phyloP scores from a whole-genome alignment of 2,329 filamentous ascomycete species.

The Blumeria hordei region DNA sequence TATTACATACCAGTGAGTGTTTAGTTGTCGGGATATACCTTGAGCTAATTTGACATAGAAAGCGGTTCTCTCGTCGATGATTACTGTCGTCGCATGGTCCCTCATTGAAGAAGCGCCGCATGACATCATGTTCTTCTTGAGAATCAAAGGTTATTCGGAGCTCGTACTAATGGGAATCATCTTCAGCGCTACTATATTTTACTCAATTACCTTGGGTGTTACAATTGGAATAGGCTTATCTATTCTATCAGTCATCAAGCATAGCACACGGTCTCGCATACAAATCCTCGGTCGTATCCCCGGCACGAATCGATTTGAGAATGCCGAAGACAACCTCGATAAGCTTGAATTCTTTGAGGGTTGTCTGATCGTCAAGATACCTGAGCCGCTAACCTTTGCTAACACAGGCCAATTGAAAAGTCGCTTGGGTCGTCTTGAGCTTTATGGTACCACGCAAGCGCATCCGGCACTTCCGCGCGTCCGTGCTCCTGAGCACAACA shows the following conservation, averaged over 20 bases:
- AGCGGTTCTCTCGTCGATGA: constrained; percentile 81
- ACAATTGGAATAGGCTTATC: constrained; percentile 83
- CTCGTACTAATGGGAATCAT: constrained; percentile 73
- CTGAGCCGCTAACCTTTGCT: constrained; percentile 86
- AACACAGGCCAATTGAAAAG: constrained; percentile 86
- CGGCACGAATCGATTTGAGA: constrained; percentile 63
- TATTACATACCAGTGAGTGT: constrained; percentile 79
- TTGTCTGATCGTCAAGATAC: constrained; percentile 89
- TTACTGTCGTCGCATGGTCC: constrained; percentile 83
- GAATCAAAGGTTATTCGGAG: constrained; percentile 68
- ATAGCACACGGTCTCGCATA: constrained; percentile 78
- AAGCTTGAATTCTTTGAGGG: constrained; percentile 74
- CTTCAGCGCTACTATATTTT: constrained; percentile 79
- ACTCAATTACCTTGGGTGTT: constrained; percentile 81
- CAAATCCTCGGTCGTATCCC: constrained; percentile 84
- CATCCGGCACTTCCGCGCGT: constrained; percentile 74
- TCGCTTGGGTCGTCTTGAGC: constrained; percentile 57
- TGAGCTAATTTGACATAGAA: constrained; percentile 30
- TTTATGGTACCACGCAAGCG: constrained; percentile 65
- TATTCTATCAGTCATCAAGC: constrained; percentile 67
- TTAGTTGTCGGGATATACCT: constrained; percentile 2
- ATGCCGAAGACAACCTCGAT: constrained; percentile 50
- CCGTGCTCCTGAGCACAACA: constrained; percentile 55
- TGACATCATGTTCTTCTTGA: constrained; percentile 73
- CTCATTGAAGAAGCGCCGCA: constrained; percentile 88